Evolutionary conservation across 2,329 filamentous ascomycete species (phyloP), one percentile per base, ranked within the genome.

Genomic region (Tothia fuscella): DNA sequence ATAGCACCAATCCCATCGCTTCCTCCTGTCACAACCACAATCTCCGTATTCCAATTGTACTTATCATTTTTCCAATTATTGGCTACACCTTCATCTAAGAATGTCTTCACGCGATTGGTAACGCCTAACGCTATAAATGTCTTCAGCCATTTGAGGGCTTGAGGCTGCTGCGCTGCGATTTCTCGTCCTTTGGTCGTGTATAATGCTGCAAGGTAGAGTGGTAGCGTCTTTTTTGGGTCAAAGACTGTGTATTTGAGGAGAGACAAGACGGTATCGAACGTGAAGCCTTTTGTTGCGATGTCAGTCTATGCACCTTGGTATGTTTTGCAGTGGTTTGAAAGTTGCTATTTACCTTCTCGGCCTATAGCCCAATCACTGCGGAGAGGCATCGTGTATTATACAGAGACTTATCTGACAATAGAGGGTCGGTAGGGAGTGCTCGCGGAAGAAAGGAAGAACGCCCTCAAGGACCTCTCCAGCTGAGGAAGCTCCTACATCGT

Each of bases 21-120:
- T 6, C 83, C 83, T 6, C 84, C 82, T 0, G 83, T 88, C 16
- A 88, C 69, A 32, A 87, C 64, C 3, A 83, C 77, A 38, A 87
- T 68, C 61, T 87, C 82, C 39, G 68, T 70, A 17, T 66, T 61
- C 79, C 81, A 86, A 54, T 76, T 68, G 59, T 79, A 81, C 30
- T 55, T 60, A 51, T 76, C 74, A 9, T 50, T 54, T 2, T 55
- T 63, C 64, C 68, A 74, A 38, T 68, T 72, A 53, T 72, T 72
- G 37, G 65, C 44, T 3, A 63, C 62, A 9, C 67, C 61, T 2
- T 62, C 58, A 50, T 73, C 75, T 10, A 78, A 57, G 56, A 66
- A 74, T 12, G 54, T 56, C 51, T 68, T 75, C 13, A 71, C 48
- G 42, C 61, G 62, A 22, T 65, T 60, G 6, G 67, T 49, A 16